Base-by-base conservation (phyloP, 495 filamentous ascomycete species). In the Sporormia fimetaria region DNA sequence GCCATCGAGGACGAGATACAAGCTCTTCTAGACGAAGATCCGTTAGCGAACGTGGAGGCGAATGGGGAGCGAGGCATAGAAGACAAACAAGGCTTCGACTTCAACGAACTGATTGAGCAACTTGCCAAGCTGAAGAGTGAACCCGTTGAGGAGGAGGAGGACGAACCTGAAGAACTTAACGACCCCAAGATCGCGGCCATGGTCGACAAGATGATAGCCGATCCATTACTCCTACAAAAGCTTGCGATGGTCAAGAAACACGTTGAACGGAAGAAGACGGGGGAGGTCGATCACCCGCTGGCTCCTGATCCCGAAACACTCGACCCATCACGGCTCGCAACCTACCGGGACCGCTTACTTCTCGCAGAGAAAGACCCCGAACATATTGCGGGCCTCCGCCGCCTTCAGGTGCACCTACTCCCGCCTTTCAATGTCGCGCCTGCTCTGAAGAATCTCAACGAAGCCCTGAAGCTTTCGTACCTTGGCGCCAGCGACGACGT, bases 401-500 rank as follows among this genome's bases (percentile, higher is more conserved):
- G 51, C 21, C 41, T 54, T 6, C 34, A 18, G 26, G 26, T 54
- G 31, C 12, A 44, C 6, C 51, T 49, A 16, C 39, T 34, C 16
- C 44, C 37, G 8, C 49, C 49, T 6, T 51, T 44, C 35, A 40
- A 36, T 24, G 28, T 44, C 28, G 20, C 21, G 4, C 47, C 47
- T 11, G 34, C 35, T 7, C 27, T 51, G 2, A 18, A 27, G 1
- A 33, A 29, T 7, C 26, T 44, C 21, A 49, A 54, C 35, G 16
- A 44, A 42, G 44, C 44, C 14, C 28, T 54, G 15, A 40, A 38
- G 28, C 27, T 49, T 27, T 29, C 51, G 6, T 54, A 54, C 16
- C 12, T 40, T 25, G 45, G 51, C 36, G 40, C 45, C 1, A 54
- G 42, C 20, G 51, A 54, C 31, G 41, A 47, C 22, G 32, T 54